Base-by-base conservation (phyloP, 2,329 filamentous ascomycete genomes). In the Neoscytalidium dimidiatum region DNA sequence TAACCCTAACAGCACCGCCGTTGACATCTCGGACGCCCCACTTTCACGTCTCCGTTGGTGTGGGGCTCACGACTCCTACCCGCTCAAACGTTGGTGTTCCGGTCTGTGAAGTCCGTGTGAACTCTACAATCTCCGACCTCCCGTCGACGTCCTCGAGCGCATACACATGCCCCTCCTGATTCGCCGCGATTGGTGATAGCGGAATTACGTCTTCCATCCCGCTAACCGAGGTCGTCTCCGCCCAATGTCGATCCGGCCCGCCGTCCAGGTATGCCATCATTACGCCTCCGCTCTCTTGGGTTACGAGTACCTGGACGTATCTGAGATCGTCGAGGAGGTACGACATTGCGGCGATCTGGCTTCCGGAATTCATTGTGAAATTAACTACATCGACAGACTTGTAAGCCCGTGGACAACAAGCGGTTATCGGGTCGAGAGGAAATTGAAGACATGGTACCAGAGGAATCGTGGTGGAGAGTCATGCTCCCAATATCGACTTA, bases 191-290 rank as follows among this genome's bases (percentile, higher is more conserved):
- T 7, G 58, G 43, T 3, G 58, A 62, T 0, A 51, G 6, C 19
- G 44, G 21, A 2, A 62, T 13, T 1, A 62, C 31, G 2, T 38
- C n/a, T 9, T 62, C 58, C 58, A 41, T 51, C 1, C 58, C 58
- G 0, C 5, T 4, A 3, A 62, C 44, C 0, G 14, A 11, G 2
- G 8, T 26, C 1, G 23, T 21, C 6, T 11, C 29, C n/a, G n/a
- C 28, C 57, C 57, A 61, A 7, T 29, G 17, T 1, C 19, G n/a
- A 2, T 21, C 28, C 17, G 56, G 56, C 4, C 14, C 23, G 1
- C 57, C 43, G 17, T 62, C 43, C 19, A 49, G 7, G 31, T 62
- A 49, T 9, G 43, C 57, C 57, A 49, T 62, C 57, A 26, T 49
- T 6, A 62, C 57, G 31, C 43, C 29, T 8, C 57, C 57, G 43